Percentiles rank a stretch among this genome's conserved stretches.
Conservation (phyloP, 1,284 basidiomycete species). For the Tausonia pullulans region DNA sequence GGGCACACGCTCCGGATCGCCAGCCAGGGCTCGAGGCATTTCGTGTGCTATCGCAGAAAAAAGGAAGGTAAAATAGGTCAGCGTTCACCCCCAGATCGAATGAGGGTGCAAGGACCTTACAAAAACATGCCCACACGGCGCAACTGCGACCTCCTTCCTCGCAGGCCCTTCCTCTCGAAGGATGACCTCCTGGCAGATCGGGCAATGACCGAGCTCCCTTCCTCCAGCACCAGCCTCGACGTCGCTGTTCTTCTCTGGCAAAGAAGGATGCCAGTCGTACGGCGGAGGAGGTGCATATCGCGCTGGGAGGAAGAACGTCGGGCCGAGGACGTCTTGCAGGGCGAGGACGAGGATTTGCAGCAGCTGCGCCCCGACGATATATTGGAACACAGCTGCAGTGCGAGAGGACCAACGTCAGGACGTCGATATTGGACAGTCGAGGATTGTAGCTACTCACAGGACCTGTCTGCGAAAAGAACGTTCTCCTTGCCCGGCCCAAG, state of each 20-base stretch:
- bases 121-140: slow-evolving; percentile 12
- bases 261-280: slow-evolving; percentile 10
- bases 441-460: neutral
- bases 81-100: too few species aligned
- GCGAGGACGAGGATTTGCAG: slow-evolving; percentile 1
- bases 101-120: neutral
- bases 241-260: slow-evolving; percentile 5
- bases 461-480: slow-evolving; percentile 8
- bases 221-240: neutral
- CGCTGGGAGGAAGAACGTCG: slow-evolving; percentile 6
- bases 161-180: neutral
- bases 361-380: neutral
- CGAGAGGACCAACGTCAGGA: neutral
- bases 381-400: neutral
- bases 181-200: slow-evolving; percentile 13
- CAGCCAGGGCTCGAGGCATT: slow-evolving; percentile 11
- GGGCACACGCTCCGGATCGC: slow-evolving; percentile 8
- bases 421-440: neutral
- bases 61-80: neutral
- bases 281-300: slow-evolving; percentile 13
- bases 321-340: neutral
- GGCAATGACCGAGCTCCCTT: slow-evolving; percentile 4
- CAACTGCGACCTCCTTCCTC: neutral
- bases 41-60: slow-evolving; percentile 1
- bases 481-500: slow-evolving; percentile 4